Percentiles rank a stretch among this genome's conserved stretches.
These are phyloP conservation scores for Phaeosphaeriaceae sp. DNA, from an alignment of 2,329 filamentous ascomycete species.

Conservation along the genomic window DNA sequence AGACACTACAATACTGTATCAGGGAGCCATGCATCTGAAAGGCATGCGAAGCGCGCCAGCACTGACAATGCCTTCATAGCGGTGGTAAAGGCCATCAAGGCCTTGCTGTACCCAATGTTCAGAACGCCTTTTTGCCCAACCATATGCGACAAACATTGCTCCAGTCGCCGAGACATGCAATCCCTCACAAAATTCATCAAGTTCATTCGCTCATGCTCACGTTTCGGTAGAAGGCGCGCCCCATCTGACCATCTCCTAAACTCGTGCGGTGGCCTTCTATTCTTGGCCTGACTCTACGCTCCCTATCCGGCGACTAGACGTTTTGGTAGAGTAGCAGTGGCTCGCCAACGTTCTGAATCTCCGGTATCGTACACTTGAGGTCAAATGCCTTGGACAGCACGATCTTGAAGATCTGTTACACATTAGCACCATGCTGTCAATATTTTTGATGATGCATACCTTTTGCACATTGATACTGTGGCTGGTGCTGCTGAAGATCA, in stretches of 20 bases:
- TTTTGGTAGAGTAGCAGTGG: constrained; percentile 83
- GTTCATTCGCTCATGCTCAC: constrained; percentile 48
- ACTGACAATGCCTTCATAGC: constrained; percentile 15
- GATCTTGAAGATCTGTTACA: constrained; percentile 93
- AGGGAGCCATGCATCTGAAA: constrained; percentile 18
- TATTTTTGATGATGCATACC: constrained; percentile 59
- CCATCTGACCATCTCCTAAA: constrained; percentile 21
- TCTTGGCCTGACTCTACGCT: constrained; percentile 24
- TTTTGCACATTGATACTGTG: constrained; percentile 99
- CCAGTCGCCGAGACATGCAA: constrained; percentile 50
- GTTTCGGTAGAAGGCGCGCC: constrained; percentile 31
- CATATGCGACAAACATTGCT: constrained; percentile 39
- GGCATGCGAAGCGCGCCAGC: constrained; percentile 20
- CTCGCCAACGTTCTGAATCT: constrained; percentile 98
- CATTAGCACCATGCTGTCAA: constrained; percentile 34
- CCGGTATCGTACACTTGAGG: constrained; percentile 97
- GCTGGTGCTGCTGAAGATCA: constrained; percentile 98
- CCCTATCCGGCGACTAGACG: constrained; percentile 44
- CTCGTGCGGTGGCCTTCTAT: constrained; percentile 16
- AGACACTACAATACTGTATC: constrained; percentile 42
- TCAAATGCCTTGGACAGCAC: constrained; percentile 98
- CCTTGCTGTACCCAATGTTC: constrained; percentile 26
- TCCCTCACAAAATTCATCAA: constrained; percentile 44
- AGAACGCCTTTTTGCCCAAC: constrained; percentile 41
- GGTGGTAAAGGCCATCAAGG: constrained; percentile 14